A percentile compares a stretch with the other conserved stretches of the same genome.
These are phyloP conservation scores for Blastomyces emzantsi DNA, from an alignment of 2,329 filamentous ascomycete genomes.

Conservation along the genomic window DNA sequence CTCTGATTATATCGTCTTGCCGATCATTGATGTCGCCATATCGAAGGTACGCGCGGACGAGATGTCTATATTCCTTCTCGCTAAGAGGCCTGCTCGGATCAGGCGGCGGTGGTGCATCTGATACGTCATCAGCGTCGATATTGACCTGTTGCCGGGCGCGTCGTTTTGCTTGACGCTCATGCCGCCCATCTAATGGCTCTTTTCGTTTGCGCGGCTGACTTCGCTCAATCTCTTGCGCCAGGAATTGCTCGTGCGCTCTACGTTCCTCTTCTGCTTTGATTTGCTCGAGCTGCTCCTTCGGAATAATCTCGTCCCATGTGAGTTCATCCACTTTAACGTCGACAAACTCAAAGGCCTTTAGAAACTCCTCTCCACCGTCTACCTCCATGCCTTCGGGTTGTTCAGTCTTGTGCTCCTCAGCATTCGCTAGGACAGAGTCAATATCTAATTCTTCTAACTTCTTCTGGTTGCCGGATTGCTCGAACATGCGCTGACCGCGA, in stretches of 20 bases:
- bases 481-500: slow-evolving; percentile 98
- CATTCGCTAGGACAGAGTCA: slow-evolving; percentile 91
- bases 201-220: slow-evolving; percentile 71
- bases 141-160: slow-evolving; percentile 55
- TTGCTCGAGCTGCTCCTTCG: slow-evolving; percentile 78
- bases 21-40: slow-evolving; percentile 88
- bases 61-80: slow-evolving; percentile 86
- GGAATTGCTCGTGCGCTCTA: slow-evolving; percentile 71
- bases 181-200: slow-evolving; percentile 51
- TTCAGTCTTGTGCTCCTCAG: slow-evolving; percentile 93
- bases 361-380: slow-evolving; percentile 92
- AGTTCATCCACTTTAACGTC: slow-evolving; percentile 91
- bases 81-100: slow-evolving; percentile 85
- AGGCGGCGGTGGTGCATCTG: slow-evolving; percentile 52
- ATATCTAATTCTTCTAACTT: slow-evolving; percentile 92
- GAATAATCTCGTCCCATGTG: slow-evolving; percentile 98
- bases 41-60: slow-evolving; percentile 82
- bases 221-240: slow-evolving; percentile 72
- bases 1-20: slow-evolving; percentile 74
- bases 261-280: slow-evolving; percentile 85
- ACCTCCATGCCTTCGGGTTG: slow-evolving; percentile 90
- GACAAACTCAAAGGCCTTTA: slow-evolving; percentile 81
- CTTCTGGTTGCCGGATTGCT: slow-evolving; percentile 92
- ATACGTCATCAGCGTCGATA: slow-evolving; percentile 61
- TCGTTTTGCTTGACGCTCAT: slow-evolving; percentile 62